These are phyloP conservation scores for Gnomoniopsis smithogilvyi DNA, from an alignment of 2,329 filamentous ascomycete genomes.

Conservation along the genomic window DNA sequence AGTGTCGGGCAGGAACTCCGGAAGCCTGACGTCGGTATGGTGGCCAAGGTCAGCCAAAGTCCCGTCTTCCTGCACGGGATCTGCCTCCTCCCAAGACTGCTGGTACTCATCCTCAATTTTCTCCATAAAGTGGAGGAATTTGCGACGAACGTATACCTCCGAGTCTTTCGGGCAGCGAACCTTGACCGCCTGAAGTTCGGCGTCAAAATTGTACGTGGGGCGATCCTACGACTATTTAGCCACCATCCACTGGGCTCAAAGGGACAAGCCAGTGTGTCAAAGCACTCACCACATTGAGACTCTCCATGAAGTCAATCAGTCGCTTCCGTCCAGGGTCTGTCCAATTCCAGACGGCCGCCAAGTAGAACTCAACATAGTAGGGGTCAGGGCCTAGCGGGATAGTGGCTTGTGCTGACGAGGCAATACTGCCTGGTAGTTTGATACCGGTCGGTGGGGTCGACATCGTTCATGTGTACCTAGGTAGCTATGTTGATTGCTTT, in stretches of 20 bases:
- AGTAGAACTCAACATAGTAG: constrained; percentile 22
- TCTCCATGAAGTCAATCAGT: constrained; percentile 21
- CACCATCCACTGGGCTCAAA: neutral
- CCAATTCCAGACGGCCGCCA: constrained; percentile 26
- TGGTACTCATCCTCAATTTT: constrained; percentile 34
- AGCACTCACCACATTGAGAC: constrained; percentile 16
- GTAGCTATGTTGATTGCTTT: neutral
- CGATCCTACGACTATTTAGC: constrained; percentile 14
- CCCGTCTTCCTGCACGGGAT: neutral
- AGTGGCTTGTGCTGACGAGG: neutral
- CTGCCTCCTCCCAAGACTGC: neutral
- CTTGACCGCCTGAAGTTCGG: neutral
- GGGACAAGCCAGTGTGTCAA: no score
- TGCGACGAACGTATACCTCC: neutral
- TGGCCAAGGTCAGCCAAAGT: neutral
- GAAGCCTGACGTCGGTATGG: neutral
- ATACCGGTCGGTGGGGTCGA: neutral
- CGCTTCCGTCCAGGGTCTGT: constrained; percentile 20
- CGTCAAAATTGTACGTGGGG: constrained; percentile 23
- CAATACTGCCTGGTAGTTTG: neutral
- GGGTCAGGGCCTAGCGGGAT: no score
- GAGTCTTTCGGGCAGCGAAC: constrained; percentile 8
- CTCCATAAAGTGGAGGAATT: neutral
- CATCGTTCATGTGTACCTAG: neutral
- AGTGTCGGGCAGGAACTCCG: neutral